Base-by-base conservation (phyloP, 2,329 filamentous ascomycete genomes). In the Nigrospora oryzae region DNA sequence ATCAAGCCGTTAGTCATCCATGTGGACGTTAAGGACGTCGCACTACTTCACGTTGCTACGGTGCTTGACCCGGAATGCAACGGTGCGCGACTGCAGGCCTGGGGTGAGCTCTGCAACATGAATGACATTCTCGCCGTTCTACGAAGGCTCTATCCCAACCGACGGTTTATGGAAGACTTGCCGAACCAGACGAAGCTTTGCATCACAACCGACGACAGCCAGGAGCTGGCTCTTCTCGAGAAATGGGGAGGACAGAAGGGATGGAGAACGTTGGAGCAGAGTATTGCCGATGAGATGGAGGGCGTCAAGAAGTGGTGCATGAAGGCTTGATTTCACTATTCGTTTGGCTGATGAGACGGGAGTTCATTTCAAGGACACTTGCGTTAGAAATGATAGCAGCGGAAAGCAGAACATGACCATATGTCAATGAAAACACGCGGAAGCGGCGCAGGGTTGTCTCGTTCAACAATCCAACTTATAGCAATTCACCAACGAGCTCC, bases 21-120 rank as follows among this genome's bases (percentile, higher is more conserved):
- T 15, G 38, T 46, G 30, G 32, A 46, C 17, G 41, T 43, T 14
- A 33, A 39, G 10, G 45, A 46, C 35, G 32, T 13, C 23, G 45
- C 45, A 10, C 11, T 36, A 17, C 32, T 46, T 5, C 45, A 46
- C 28, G 38, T 46, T 6, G 36, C 36, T 12, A 40, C 45, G 4
- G 35, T 40, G 31, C 15, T 46, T 30, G 45, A 46, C 16, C 28
- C 30, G 2, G 36, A 17, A 14, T 17, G 43, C 15, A 30, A 37
- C 16, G 34, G 34, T 16, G 40, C 39, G 12, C 19, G 45, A 12
- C 38, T 46, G 7, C 36, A 40, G 16, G 41, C 45, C 13, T 39
- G 17, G 5, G 40, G 31, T 35, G 41, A 38, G 11, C 41, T 36
- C 14, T 44, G 43, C 37, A 38, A 44, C n/a, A 15, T 41, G 7